These are phyloP conservation scores for Zoysia pacifica DNA, from an alignment of 176 grass and related monocot genomes.

Conservation along the genomic window DNA sequence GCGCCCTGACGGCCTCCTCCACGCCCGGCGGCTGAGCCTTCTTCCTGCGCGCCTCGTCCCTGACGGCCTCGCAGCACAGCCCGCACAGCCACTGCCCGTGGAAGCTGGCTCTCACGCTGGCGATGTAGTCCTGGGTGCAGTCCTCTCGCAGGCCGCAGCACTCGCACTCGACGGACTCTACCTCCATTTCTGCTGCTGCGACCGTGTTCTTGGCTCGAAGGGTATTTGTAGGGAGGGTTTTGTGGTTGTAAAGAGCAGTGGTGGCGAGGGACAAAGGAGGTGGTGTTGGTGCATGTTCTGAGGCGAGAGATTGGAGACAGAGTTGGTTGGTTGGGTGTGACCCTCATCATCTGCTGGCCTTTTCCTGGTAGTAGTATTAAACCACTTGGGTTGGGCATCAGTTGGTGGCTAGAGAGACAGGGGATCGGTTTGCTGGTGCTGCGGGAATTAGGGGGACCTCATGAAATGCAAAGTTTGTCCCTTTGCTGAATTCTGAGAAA, in stretches of 20 bases:
- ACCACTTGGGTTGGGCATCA: conserved; percentile 52
- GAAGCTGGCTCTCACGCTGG: conserved; percentile 66
- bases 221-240: conserved; percentile 60
- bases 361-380: conserved; percentile 64
- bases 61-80: conserved; percentile 85
- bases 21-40: conserved; percentile 55
- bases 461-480: conserved; percentile 49
- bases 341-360: conserved; percentile 65
- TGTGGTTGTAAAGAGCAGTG: conserved; percentile 51
- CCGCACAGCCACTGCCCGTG: conserved; percentile 89
- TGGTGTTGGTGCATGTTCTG: conserved; percentile 48
- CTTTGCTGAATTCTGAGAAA: conserved; percentile 49
- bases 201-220: conserved; percentile 35
- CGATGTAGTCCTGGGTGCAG: conserved; percentile 87
- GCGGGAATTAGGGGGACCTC: conserved; percentile 38
- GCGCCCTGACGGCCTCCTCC: conserved; percentile 73
- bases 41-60: conserved; percentile 61
- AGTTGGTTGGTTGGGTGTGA: conserved; percentile 72
- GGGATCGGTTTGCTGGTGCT: conserved; percentile 24
- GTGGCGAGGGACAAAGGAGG: conserved; percentile 14
- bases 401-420: conserved; percentile 37
- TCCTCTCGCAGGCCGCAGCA: conserved; percentile 88
- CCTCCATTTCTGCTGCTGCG: conserved; percentile 57
- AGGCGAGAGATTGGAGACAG: conserved; percentile 62
- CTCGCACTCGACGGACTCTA: conserved; percentile 77